phyloP scores from a whole-genome alignment of 1,284 basidiomycete genomes.

The Trametes hirsuta region DNA sequence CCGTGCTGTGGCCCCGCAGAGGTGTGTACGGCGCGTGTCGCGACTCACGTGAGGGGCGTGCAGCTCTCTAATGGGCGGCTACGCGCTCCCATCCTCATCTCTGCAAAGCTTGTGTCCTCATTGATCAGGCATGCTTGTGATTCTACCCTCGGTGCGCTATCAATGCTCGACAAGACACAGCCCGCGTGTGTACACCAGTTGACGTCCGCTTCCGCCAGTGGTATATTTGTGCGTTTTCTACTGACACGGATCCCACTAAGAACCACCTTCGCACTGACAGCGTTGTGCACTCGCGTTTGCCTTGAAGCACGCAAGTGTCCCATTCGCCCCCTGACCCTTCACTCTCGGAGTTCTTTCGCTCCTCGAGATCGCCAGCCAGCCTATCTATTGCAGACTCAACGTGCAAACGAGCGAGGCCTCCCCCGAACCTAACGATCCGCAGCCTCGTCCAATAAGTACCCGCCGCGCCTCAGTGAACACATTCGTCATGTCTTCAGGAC shows the following conservation, averaged over 20 bases:
- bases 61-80: slow-evolving; percentile 32
- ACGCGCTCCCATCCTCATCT: slow-evolving; percentile 14
- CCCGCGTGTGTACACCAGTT: slow-evolving; percentile 14
- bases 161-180: slow-evolving; percentile 20
- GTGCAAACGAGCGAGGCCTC: slow-evolving; percentile 12
- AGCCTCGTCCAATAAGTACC: slow-evolving; percentile 33
- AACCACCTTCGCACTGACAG: slow-evolving; percentile 10
- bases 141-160: slow-evolving; percentile 19
- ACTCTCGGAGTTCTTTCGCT: slow-evolving; percentile 7
- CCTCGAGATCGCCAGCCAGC: slow-evolving; percentile 16
- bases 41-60: slow-evolving; percentile 32
- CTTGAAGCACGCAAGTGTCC: slow-evolving; percentile 20
- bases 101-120: slow-evolving; percentile 27
- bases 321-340: slow-evolving; percentile 11
- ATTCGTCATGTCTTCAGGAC: slow-evolving; percentile 33
- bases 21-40: slow-evolving; percentile 30
- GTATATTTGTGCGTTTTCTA: slow-evolving; percentile 20
- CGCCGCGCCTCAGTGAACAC: slow-evolving; percentile 6
- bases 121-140: slow-evolving; percentile 36
- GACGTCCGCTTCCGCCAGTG: slow-evolving; percentile 8
- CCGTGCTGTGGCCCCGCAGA: slow-evolving; percentile 6
- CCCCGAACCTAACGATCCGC: slow-evolving; percentile 32
- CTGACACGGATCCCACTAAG: slow-evolving; percentile 3
- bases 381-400: slow-evolving; percentile 24
- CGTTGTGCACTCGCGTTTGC: slow-evolving; percentile 24